Evolutionary conservation across 2,329 filamentous ascomycete species (phyloP), one percentile per base, ranked within the genome.

Genomic region (Fusarium dlaminii): DNA sequence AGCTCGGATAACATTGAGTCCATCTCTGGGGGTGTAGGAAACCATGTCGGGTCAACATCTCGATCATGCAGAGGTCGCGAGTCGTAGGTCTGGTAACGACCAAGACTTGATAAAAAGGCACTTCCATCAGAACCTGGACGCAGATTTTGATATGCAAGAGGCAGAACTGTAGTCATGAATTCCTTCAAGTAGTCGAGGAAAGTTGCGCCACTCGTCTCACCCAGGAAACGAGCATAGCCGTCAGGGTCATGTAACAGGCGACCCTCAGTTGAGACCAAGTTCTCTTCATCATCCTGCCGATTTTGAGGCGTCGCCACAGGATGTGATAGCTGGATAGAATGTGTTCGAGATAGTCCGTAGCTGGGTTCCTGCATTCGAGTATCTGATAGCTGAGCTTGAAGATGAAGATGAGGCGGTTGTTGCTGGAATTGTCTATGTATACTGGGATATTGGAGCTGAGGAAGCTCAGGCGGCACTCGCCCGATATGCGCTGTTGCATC

Each of bases 131-230:
- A 72, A 10, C 66, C 66, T 18, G 68, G 74, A 17, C 72, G 72
- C 46, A 72, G 68, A 42, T 77, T 73, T 29, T 75, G 75, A 54
- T 79, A 77, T 4, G 80, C 80, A 27, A 84, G 74, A n/a, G 81
- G 80, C 27, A 83, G 74, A 24, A 84, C 78, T 20, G 82, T 83
- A 43, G 78, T 78, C 79, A 88, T 86, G 66, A 87, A 84, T 57
- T 83, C 82, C 69, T 87, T 87, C 46, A 88, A 76, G 24, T 84
- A 80, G 65, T 88, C 86, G 10, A 88, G 82, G 60, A 88, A 88
- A 3, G 84, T 86, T 17, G 86, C 85, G 22, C 85, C 86, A 29
- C 86, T 87, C 13, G 86, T 87, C 74, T 85, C 84, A 43, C 87
- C 87, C 6, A 86, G 82, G 73, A 86, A 88, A 18, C 86, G 83